Evolutionary conservation across 257 asterid genomes (phyloP).

Genomic region (Nicotiana otophora): DNA sequence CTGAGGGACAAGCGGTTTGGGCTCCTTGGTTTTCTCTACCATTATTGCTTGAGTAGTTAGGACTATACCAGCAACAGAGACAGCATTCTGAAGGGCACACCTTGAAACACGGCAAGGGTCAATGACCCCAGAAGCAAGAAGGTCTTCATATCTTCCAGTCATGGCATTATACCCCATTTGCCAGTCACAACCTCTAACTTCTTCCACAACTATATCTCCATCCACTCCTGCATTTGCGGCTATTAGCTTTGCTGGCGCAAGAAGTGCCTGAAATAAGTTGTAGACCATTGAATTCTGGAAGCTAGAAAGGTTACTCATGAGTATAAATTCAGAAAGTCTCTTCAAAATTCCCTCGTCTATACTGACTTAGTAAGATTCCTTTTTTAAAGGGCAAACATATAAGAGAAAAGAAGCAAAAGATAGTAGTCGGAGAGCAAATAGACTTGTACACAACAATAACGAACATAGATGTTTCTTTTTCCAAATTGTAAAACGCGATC

Average conservation of each 20-base stretch:
- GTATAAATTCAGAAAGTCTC: background rate
- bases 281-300: background rate
- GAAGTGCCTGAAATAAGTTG: constrained; percentile 70
- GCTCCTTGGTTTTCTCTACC: constrained; percentile 59
- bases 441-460: background rate
- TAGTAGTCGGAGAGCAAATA: background rate
- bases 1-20: constrained; percentile 58
- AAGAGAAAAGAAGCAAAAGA: background rate
- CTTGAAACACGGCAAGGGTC: constrained; percentile 79
- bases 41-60: constrained; percentile 87
- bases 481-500: background rate
- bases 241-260: constrained; percentile 80
- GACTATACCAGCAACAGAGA: constrained; percentile 80
- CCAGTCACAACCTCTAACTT: constrained; percentile 43
- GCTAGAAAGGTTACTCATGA: background rate
- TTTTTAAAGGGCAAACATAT: background rate
- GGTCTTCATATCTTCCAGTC: constrained; percentile 73
- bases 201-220: constrained; percentile 70
- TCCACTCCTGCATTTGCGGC: constrained; percentile 91
- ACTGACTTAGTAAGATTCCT: background rate
- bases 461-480: background rate
- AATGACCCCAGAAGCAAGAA: constrained; percentile 72
- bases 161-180: constrained; percentile 72
- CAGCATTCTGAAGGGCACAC: constrained; percentile 85
- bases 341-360: background rate